Percentiles rank a stretch among this genome's conserved stretches.
Conservation (phyloP, 768 basidiomycete species). For the Omphalotus guepiniiformis region DNA sequence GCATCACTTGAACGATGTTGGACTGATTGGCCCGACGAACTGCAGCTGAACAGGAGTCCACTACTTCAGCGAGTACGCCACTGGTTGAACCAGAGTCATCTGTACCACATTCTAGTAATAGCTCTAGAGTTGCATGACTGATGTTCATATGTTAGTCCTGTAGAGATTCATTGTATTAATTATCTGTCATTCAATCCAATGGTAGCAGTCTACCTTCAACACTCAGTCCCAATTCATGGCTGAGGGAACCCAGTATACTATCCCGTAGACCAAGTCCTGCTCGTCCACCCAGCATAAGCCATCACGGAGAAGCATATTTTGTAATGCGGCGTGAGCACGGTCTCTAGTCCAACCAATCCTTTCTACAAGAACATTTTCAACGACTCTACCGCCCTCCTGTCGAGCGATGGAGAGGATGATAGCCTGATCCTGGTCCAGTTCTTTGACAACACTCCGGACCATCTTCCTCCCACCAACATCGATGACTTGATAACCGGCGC, state of each 20-base stretch:
- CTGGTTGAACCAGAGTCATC: conserved; percentile 5
- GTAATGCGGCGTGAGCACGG: conserved; percentile 71
- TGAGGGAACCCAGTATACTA: conserved; percentile 85
- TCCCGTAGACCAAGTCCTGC: conserved; percentile 63
- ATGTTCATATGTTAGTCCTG: background rate
- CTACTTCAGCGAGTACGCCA: background rate
- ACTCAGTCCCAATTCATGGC: conserved; percentile 80
- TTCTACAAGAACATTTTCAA: conserved; percentile 58
- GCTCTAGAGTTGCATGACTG: background rate
- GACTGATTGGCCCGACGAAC: background rate
- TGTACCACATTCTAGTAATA: conserved; percentile 1
- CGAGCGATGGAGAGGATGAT: conserved; percentile 74
- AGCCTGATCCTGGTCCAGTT: conserved; percentile 87
- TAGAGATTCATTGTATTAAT: background rate
- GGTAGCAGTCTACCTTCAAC: no score
- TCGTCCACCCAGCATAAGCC: conserved; percentile 95
- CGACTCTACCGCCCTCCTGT: conserved; percentile 63
- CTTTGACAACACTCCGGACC: conserved; percentile 86
- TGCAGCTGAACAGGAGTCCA: background rate
- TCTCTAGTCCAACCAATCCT: conserved; percentile 70
- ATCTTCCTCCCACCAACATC: conserved; percentile 71
- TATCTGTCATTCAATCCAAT: no score
- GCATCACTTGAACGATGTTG: background rate
- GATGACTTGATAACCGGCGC: conserved; percentile 87
- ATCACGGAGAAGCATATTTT: conserved; percentile 88